Evolutionary conservation across 2,329 filamentous ascomycete species (phyloP), one percentile per base, ranked within the genome.

Genomic region (Passalora sequoiae): DNA sequence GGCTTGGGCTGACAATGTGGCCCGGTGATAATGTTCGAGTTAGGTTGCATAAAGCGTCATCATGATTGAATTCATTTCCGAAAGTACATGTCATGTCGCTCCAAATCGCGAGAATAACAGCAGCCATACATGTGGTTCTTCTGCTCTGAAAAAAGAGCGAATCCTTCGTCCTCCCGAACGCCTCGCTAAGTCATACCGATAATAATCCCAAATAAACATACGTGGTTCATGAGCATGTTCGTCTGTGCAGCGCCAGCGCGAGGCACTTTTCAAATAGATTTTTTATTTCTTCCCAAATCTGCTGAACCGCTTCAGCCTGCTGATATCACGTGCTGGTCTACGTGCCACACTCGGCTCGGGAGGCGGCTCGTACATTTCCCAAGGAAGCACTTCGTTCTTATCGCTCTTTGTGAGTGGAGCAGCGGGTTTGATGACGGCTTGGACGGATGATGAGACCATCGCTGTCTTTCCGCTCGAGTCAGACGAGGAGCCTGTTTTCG

Each of bases 1-100:
- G 38, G 8, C 27, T 61, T 17, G 51, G 51, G 5, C 28, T 62
- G 27, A 61, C 57, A 1, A 56, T 60, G 53, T 58, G 44, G 47
- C 55, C 56, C 4, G 35, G 22, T 2, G 49, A 60, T 40, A 46
- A 48, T 8, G 51, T 57, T 21, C 43, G 40, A 16, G 51, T 60
- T 12, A 43, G 55, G n/a, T 40, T 59, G n/a, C 50, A 53, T 21
- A 43, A 19, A 25, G 36, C 36, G 25, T 17, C 6, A 6, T 27
- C 6, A 27, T 27, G 24, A 27, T 27, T 7, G 24, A 27, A n/a
- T n/a, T n/a, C n/a, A n/a, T n/a, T n/a, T n/a, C n/a, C n/a, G n/a
- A n/a, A n/a, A n/a, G n/a, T n/a, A n/a, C n/a, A 17, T 19, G 17
- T 4, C 29, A 2, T 13, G 17, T 4, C 29, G 17, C 15, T 10